Conservation (phyloP, 306 rosid genomes). For the Albizia julibrissin region DNA sequence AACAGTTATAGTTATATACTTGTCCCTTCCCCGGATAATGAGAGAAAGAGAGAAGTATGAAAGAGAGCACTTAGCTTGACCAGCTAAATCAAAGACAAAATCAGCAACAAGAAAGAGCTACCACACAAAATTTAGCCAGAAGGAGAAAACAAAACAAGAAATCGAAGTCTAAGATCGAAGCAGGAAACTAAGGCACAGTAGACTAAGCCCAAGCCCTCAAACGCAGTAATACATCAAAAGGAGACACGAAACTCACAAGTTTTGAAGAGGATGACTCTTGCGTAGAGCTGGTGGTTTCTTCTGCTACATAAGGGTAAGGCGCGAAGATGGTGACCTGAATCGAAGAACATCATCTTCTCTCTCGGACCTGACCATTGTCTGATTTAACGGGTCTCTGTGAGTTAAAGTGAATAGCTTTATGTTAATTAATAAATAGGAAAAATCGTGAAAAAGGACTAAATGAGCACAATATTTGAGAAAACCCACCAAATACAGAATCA, state of each 20-base stretch:
- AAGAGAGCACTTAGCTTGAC: neutral
- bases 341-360: conserved; percentile 25
- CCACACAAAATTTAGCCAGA: neutral
- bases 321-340: conserved; percentile 34
- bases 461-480: too few species aligned
- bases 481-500: too few species aligned
- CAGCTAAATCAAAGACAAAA: conserved; percentile 22
- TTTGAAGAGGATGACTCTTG: conserved; percentile 17
- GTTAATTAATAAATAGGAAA: conserved; percentile 13
- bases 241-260: conserved; percentile 51
- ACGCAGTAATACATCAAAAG: neutral
- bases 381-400: conserved; percentile 7
- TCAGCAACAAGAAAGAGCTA: conserved; percentile 16
- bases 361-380: conserved; percentile 31
- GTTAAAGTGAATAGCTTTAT: conserved; percentile 14
- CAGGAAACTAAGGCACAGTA: neutral
- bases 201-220: neutral
- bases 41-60: conserved; percentile 19
- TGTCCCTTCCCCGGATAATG: conserved; percentile 3
- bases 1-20: neutral
- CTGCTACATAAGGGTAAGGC: conserved; percentile 39
- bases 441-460: too few species aligned
- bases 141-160: conserved; percentile 9
- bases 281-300: conserved; percentile 12
- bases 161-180: conserved; percentile 5